Conservation (phyloP, 306 rosid species). For the Senna tora region DNA sequence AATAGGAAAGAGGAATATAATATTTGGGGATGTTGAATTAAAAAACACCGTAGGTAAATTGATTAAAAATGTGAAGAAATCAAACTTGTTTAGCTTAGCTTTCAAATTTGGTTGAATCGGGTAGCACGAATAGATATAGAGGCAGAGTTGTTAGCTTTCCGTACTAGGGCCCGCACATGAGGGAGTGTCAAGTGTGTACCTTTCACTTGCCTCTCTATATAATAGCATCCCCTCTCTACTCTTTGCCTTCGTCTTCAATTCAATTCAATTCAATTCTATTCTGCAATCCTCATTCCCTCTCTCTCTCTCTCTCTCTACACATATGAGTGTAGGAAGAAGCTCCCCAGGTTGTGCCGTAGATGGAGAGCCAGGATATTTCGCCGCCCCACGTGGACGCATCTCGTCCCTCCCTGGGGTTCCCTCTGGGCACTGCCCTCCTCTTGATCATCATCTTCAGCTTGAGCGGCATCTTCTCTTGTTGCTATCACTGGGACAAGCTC, state of each 20-base stretch:
- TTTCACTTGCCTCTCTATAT: neutral
- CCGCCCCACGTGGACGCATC: slow-evolving; percentile 72
- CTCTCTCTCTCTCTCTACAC: slow-evolving; percentile 36
- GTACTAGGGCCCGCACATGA: neutral
- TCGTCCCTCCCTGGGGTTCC: slow-evolving; percentile 91
- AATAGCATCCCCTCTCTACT: neutral
- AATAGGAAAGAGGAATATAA: no score
- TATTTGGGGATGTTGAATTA: no score
- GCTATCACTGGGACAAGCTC: slow-evolving; percentile 97
- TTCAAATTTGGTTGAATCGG: no score
- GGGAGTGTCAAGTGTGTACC: neutral
- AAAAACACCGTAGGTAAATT: no score
- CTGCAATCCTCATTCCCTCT: neutral
- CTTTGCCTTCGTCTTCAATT: neutral
- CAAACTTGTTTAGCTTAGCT: no score
- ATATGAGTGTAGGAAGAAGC: slow-evolving; percentile 52
- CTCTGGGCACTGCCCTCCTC: slow-evolving; percentile 92
- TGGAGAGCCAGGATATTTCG: slow-evolving; percentile 74
- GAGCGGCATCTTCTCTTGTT: slow-evolving; percentile 96
- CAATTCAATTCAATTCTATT: no score
- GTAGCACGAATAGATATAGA: no score
- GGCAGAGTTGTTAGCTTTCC: neutral
- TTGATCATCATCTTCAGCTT: slow-evolving; percentile 80
- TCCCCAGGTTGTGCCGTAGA: neutral
- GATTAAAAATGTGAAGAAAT: no score